Percentiles rank a stretch among this genome's conserved stretches.
Conservation (phyloP, 1,284 basidiomycete genomes). For the Trichosporon asahii region DNA sequence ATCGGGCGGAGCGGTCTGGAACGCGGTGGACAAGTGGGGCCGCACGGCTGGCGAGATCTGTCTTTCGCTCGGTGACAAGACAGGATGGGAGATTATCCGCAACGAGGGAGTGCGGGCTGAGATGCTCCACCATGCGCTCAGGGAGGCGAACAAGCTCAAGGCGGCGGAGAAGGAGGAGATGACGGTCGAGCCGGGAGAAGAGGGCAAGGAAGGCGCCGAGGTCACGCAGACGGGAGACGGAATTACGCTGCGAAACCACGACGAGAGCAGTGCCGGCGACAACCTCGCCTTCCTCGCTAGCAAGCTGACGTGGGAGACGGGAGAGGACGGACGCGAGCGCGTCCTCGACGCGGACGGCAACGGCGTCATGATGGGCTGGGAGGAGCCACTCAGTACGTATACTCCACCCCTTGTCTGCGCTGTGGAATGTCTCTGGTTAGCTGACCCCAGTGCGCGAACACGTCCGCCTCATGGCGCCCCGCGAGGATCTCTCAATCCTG, state of each 20-base stretch:
- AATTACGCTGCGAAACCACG: conserved; percentile 53
- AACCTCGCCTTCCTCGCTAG: conserved; percentile 72
- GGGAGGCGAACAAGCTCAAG: conserved; percentile 15
- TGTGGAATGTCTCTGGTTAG: conserved; percentile 6
- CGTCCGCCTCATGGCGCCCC: conserved; percentile 57
- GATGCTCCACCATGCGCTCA: conserved; percentile 51
- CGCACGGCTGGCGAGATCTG: conserved; percentile 85
- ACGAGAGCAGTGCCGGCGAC: conserved; percentile 68
- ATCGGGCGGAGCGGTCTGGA: conserved; percentile 86
- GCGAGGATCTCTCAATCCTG: conserved; percentile 63
- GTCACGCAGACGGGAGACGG: conserved; percentile 13
- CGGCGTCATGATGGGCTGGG: conserved; percentile 96
- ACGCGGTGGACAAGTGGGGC: conserved; percentile 73
- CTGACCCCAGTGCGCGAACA: conserved; percentile 54
- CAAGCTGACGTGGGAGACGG: conserved; percentile 66
- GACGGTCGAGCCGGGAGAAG: background rate
- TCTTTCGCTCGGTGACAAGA: conserved; percentile 71
- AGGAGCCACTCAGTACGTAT: conserved; percentile 75
- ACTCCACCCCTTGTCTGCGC: no score
- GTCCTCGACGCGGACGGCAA: conserved; percentile 60
- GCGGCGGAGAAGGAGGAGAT: background rate
- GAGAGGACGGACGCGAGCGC: conserved; percentile 70
- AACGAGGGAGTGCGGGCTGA: conserved; percentile 75
- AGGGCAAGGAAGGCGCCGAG: conserved; percentile 15
- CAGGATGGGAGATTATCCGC: conserved; percentile 70